Percentiles rank a stretch among this genome's conserved stretches.
phyloP scores from a whole-genome alignment of 495 filamentous ascomycete genomes.

The Margaritispora aquatica region DNA sequence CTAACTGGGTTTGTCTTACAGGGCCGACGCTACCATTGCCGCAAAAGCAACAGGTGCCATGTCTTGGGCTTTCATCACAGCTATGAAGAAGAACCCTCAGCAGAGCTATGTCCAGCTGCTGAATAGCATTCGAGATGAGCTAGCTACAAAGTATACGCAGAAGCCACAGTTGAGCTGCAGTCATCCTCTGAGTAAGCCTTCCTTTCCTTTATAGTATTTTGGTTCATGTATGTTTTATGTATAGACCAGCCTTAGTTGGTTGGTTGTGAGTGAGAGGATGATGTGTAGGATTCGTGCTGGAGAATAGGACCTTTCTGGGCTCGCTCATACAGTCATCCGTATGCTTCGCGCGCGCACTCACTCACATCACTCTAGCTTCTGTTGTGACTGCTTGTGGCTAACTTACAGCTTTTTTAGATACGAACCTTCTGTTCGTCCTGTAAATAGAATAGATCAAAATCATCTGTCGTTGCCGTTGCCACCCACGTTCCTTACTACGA shows the following conservation, averaged over 20 bases:
- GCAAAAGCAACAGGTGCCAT: constrained; percentile 94
- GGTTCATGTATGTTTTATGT: no score
- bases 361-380: background rate
- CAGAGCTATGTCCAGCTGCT: constrained; percentile 96
- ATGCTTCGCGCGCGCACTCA: background rate
- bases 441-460: constrained; percentile 15
- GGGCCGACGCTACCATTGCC: constrained; percentile 57
- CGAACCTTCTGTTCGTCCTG: constrained; percentile 26
- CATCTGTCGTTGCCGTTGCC: no score
- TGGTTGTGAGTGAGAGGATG: no score
- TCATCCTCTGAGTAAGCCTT: constrained; percentile 80
- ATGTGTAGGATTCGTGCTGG: background rate
- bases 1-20: no score
- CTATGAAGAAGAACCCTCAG: constrained; percentile 93
- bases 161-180: constrained; percentile 96
- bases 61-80: constrained; percentile 94
- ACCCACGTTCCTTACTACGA: background rate
- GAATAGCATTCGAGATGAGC: constrained; percentile 90
- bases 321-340: background rate
- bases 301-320: background rate
- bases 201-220: no score
- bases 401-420: constrained; percentile 18
- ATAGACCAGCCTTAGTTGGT: no score
- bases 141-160: constrained; percentile 83
- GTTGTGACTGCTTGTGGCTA: background rate